These are phyloP conservation scores for Heritiera littoralis DNA, from an alignment of 345 rosid species.

Conservation along the genomic window DNA sequence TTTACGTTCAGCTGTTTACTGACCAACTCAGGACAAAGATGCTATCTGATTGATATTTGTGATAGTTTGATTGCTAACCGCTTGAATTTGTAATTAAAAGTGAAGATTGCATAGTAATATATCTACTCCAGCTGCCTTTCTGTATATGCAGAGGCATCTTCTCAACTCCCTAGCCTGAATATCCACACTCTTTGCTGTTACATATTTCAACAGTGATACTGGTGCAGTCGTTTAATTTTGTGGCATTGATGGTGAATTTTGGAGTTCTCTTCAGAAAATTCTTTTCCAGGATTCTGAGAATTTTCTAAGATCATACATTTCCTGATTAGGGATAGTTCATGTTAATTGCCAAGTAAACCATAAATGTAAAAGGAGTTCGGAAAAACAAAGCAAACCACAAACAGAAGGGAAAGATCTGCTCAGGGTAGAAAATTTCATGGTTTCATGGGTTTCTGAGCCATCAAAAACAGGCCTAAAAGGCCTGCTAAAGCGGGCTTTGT, in stretches of 20 bases:
- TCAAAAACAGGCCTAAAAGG: not conserved
- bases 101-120: slow-evolving; percentile 33
- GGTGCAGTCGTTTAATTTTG: no score
- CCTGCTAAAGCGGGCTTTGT: not conserved
- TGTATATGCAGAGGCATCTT: not conserved
- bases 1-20: slow-evolving; percentile 41
- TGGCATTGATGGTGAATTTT: not conserved
- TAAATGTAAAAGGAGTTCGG: not conserved
- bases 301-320: not conserved
- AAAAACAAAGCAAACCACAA: not conserved
- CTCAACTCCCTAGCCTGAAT: not conserved
- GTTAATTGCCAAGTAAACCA: not conserved
- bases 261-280: not conserved
- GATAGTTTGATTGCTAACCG: slow-evolving; percentile 60
- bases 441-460: not conserved
- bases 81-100: slow-evolving; percentile 53
- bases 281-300: not conserved
- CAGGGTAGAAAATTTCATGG: not conserved
- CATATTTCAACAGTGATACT: not conserved
- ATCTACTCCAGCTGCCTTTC: slow-evolving; percentile 21
- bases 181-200: not conserved
- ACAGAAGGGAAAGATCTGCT: not conserved
- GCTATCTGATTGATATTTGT: slow-evolving; percentile 39
- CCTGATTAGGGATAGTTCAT: not conserved
- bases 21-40: slow-evolving; percentile 38